Conservation (phyloP, 2,329 filamentous ascomycete genomes). For the Scedosporium boydii region DNA sequence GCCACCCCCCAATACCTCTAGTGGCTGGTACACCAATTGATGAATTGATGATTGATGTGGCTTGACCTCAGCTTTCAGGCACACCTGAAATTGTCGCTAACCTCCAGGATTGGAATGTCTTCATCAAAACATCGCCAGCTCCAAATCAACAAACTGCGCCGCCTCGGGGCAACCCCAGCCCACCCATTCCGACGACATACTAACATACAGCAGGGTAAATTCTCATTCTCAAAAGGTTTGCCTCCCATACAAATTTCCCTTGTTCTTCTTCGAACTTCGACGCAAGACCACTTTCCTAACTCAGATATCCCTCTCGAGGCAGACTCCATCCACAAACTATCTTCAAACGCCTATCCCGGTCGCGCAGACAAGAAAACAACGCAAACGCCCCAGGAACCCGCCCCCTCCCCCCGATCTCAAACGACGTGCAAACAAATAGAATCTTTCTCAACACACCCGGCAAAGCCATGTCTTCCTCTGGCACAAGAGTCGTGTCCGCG, state of each 20-base stretch:
- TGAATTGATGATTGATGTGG: not conserved
- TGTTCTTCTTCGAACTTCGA: not conserved
- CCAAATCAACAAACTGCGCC: not conserved
- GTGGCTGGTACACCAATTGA: not conserved
- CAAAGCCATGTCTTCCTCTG: not conserved
- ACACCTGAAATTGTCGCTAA: not conserved
- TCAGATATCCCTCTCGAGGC: not conserved
- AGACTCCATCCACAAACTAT: not conserved
- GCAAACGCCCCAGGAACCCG: not conserved
- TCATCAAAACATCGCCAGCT: not conserved
- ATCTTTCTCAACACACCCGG: not conserved
- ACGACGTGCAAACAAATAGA: not conserved
- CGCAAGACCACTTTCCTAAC: not conserved
- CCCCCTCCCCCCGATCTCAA: not conserved
- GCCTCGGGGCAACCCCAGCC: not conserved
- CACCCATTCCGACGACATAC: not conserved
- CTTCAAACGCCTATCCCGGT: too few species aligned
- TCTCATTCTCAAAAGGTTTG: not conserved
- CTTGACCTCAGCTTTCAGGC: not conserved
- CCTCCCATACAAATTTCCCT: not conserved
- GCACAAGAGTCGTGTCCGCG: conserved; percentile 9
- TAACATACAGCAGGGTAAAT: not conserved
- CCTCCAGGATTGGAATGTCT: not conserved
- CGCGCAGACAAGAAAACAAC: too few species aligned
- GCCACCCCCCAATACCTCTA: not conserved